Base-by-base conservation (phyloP, 441 rosid genomes). In the Arabidopsis hybrid region DNA sequence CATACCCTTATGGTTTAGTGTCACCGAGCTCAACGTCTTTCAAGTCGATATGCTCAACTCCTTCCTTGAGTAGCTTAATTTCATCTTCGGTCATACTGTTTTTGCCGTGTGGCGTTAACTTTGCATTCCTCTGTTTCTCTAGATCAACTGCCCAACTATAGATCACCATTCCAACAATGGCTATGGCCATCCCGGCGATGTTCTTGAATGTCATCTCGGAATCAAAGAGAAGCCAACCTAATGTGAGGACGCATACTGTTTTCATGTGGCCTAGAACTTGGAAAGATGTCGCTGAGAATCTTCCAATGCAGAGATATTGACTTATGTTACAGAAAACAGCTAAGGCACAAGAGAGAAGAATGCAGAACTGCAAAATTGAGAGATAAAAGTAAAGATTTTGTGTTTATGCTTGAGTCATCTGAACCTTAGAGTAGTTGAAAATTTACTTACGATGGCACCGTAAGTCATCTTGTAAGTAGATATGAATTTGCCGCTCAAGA, bases 261-360 rank as follows among this genome's bases (percentile, higher is more conserved):
- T 92, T 92, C 96, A 91, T 91, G 86, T 92, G 98, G 55, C 98
- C 98, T 38, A 92, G 72, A 60, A 92, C 94, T 85, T 92, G 97
- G 80, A 92, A 92, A n/a, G 97, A 92, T 12, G 84, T 84, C 4
- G 97, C 97, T 1, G 97, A 92, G 86, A 90, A 92, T 75, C 97
- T 86, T 52, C 98, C 96, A 0, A 93, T 93, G 86, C 98, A 93
- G 62, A 93, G 93, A 81, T 93, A 91, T 67, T 93, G 98, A 73
- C 97, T 93, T 79, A 93, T 83, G 65, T 93, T 93, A 82, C 98
- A 92, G 88, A 92, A 35, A 7, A 35, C 38, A 7, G 38, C 38
- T 0, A 35, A 35, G 0, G 38, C 38, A 0, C 38, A 35, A 0
- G 38, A 35, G 38, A 35, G 38, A 35, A 35, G 38, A 35, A 35